These are phyloP conservation scores for Ogataea salicorniae DNA, from an alignment of 805 yeast genomes.

Conservation along the genomic window DNA sequence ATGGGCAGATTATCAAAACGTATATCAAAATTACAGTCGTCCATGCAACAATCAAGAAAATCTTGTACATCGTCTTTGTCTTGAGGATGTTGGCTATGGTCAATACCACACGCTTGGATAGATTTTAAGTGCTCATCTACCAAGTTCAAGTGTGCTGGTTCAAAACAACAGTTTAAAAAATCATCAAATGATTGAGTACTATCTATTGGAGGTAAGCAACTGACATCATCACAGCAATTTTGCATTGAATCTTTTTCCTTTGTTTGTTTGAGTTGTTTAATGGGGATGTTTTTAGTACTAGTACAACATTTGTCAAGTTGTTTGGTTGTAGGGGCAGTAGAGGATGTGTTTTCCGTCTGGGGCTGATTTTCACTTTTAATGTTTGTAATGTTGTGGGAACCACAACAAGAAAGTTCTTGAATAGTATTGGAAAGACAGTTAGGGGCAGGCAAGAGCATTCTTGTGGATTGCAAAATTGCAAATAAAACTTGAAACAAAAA, in stretches of 20 bases:
- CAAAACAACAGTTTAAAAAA: conserved; percentile 21
- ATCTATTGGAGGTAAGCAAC: conserved; percentile 6
- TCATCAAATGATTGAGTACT: conserved; percentile 14
- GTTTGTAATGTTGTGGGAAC: neutral
- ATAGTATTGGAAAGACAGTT: neutral
- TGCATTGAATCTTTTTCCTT: neutral
- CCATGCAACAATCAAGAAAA: conserved; percentile 21
- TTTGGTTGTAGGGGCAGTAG: neutral
- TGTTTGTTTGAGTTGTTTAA: neutral
- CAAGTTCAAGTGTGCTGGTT: conserved; percentile 17
- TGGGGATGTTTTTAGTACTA: neutral
- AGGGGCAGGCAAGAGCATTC: neutral
- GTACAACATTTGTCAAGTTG: neutral
- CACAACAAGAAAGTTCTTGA: neutral
- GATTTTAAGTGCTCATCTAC: neutral
- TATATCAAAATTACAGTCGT: conserved; percentile 22
- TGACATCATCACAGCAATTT: conserved; percentile 6
- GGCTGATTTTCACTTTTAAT: neutral
- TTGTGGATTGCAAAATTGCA: neutral
- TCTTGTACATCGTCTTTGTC: neutral
- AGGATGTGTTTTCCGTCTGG: neutral
- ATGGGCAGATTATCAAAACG: conserved; percentile 3
- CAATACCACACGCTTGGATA: conserved; percentile 1
- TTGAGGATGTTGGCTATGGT: conserved; percentile 1
- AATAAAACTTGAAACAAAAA: neutral